Conservation (phyloP, 441 rosid species). For the Populus tomentosa region DNA sequence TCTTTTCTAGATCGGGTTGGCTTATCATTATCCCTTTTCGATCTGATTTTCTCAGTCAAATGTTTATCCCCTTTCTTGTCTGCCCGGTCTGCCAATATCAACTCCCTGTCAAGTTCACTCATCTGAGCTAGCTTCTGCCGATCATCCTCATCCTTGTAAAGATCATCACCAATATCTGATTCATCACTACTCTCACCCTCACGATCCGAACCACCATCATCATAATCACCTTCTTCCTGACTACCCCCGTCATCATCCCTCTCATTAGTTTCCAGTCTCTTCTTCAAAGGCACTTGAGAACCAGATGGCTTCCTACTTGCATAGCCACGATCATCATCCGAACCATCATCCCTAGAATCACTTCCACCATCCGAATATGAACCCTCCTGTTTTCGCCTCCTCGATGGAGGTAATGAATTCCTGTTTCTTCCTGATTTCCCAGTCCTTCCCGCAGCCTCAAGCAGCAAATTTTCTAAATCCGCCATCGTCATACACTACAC, state of each 20-base stretch:
- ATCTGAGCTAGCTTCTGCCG: slow-evolving; percentile 66
- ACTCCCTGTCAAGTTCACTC: slow-evolving; percentile 88
- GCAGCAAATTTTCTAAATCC: slow-evolving; percentile 80
- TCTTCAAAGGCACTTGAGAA: slow-evolving; percentile 91
- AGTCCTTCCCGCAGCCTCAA: slow-evolving; percentile 97
- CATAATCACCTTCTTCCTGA: slow-evolving; percentile 60
- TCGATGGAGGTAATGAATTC: slow-evolving; percentile 47
- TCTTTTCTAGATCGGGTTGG: slow-evolving; percentile 56
- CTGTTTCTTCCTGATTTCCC: slow-evolving; percentile 51
- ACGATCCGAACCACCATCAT: slow-evolving; percentile 49
- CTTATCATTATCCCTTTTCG: slow-evolving; percentile 68
- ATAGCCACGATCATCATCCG: slow-evolving; percentile 69
- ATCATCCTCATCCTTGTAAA: slow-evolving; percentile 84
- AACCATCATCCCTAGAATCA: slow-evolving; percentile 82
- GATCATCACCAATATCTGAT: slow-evolving; percentile 85
- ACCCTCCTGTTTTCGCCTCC: slow-evolving; percentile 62
- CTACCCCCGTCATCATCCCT: slow-evolving; percentile 74
- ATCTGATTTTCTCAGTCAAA: slow-evolving; percentile 23
- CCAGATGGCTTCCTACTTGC: slow-evolving; percentile 79
- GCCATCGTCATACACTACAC: slow-evolving; percentile 38
- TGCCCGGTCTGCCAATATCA: slow-evolving; percentile 81
- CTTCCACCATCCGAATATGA: slow-evolving; percentile 89
- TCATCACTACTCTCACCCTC: slow-evolving; percentile 77
- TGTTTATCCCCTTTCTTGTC: slow-evolving; percentile 88
- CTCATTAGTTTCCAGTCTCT: slow-evolving; percentile 70